A percentile compares a stretch with the other conserved stretches of the same genome.
phyloP scores from a whole-genome alignment of 2,329 filamentous ascomycete species.

The Aureobasidium sp. region DNA sequence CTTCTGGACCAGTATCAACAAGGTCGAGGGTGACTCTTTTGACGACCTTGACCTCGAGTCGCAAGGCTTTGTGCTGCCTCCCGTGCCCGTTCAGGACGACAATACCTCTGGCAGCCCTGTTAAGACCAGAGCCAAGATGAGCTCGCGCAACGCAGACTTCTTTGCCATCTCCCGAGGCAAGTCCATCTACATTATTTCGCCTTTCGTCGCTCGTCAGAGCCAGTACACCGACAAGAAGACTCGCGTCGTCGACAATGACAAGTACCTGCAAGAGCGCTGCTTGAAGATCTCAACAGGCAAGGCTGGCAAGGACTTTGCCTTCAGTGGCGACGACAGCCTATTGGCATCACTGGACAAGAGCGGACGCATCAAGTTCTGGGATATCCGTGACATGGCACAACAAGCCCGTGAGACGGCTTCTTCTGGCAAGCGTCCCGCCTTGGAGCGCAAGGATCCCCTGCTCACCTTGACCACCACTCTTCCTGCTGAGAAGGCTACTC shows the following conservation, averaged over 20 bases:
- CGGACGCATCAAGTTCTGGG: constrained; percentile 96
- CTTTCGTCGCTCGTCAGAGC: constrained; percentile 46
- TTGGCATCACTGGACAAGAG: constrained; percentile 96
- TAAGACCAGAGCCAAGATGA: constrained; percentile 90
- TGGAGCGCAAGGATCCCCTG: constrained; percentile 79
- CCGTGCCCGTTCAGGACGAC: constrained; percentile 76
- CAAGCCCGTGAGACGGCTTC: constrained; percentile 37
- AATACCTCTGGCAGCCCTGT: constrained; percentile 86
- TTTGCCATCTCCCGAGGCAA: constrained; percentile 95
- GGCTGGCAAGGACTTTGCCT: constrained; percentile 95
- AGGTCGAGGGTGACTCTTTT: constrained; percentile 66
- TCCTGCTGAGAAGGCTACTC: constrained; percentile 89
- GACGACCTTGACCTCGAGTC: constrained; percentile 73
- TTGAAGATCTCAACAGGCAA: constrained; percentile 95
- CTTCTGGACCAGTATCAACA: constrained; percentile 84
- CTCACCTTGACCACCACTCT: constrained; percentile 81
- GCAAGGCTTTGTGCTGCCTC: constrained; percentile 82
- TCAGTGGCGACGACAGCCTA: constrained; percentile 91
- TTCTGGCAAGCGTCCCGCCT: constrained; percentile 38
- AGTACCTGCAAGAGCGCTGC: constrained; percentile 76
- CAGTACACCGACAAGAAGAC: constrained; percentile 46
- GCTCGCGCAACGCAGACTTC: constrained; percentile 80
- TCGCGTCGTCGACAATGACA: constrained; percentile 72
- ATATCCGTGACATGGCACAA: constrained; percentile 70
- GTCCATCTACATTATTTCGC: constrained; percentile 81